Evolutionary conservation across 768 basidiomycete genomes (phyloP).

Genomic region (Auricularia heimuer): DNA sequence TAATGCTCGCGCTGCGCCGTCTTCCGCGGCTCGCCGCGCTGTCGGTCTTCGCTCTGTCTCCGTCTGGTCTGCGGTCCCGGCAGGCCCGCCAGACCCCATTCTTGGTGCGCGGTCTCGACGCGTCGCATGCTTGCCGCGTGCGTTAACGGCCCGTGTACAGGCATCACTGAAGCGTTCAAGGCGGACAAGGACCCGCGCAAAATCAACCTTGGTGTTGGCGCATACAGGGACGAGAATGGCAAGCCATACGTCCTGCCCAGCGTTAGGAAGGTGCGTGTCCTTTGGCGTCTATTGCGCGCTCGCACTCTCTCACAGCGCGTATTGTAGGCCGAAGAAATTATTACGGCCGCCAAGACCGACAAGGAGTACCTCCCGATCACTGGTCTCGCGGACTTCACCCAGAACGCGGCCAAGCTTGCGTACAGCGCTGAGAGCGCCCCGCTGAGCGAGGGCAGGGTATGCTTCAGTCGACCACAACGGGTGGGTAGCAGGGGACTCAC

Average conservation of each 20-base stretch:
- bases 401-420: conserved; percentile 79
- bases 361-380: conserved; percentile 97
- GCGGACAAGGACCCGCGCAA: conserved; percentile 86
- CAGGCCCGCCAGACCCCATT: conserved; percentile 89
- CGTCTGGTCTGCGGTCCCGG: conserved; percentile 72
- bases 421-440: conserved; percentile 77
- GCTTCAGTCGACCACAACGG: conserved; percentile 20
- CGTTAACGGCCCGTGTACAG: conserved; percentile 27
- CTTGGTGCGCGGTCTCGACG: conserved; percentile 45
- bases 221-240: conserved; percentile 87
- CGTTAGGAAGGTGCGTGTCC: conserved; percentile 63
- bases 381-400: conserved; percentile 78
- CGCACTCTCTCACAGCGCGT: conserved; percentile 6
- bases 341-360: conserved; percentile 59
- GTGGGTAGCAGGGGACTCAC: background rate
- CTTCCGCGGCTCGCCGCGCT: conserved; percentile 23
- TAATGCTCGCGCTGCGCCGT: conserved; percentile 7
- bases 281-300: conserved; percentile 1
- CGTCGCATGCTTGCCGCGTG: background rate
- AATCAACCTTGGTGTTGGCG: conserved; percentile 97
- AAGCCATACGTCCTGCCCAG: conserved; percentile 89
- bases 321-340: conserved; percentile 62
- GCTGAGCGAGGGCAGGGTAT: conserved; percentile 58
- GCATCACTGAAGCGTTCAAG: conserved; percentile 93
- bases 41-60: conserved; percentile 38